Percentiles rank a stretch among this genome's conserved stretches.
These are phyloP conservation scores for Scutellaria barbata DNA, from an alignment of 257 asterid species.

Conservation along the genomic window DNA sequence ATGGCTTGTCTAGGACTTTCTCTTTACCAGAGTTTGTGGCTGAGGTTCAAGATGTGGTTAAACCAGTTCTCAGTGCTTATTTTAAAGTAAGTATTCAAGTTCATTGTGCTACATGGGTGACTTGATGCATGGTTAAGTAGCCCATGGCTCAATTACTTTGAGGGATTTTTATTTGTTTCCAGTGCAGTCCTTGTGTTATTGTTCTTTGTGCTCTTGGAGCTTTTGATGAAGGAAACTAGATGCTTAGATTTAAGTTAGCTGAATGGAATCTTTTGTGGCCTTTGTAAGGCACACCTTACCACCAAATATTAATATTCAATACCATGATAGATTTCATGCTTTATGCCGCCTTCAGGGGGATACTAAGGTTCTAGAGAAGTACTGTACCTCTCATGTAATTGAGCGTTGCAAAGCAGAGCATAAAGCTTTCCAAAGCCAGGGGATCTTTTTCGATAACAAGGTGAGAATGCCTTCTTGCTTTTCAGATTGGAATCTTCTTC, in stretches of 20 bases:
- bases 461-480: conserved; percentile 43
- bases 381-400: conserved; percentile 77
- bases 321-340: conserved; percentile 24
- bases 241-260: background rate
- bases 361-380: conserved; percentile 62
- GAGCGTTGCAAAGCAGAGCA: conserved; percentile 96
- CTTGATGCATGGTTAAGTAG: background rate
- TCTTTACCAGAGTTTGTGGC: conserved; percentile 94
- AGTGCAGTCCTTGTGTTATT: background rate
- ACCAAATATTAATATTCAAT: conserved; percentile 2
- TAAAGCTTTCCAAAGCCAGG: conserved; percentile 74
- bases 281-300: background rate
- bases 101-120: background rate
- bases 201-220: background rate
- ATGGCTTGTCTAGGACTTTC: conserved; percentile 62
- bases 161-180: background rate
- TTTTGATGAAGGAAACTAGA: background rate
- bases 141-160: conserved; percentile 1
- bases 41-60: conserved; percentile 91
- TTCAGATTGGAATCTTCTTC: background rate
- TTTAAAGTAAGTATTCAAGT: conserved; percentile 65
- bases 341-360: conserved; percentile 60
- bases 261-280: background rate
- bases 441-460: conserved; percentile 80
- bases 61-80: conserved; percentile 89